Base-by-base conservation (phyloP, 352 stramenopile genomes). In the Globisporangium acanthophoron region DNA sequence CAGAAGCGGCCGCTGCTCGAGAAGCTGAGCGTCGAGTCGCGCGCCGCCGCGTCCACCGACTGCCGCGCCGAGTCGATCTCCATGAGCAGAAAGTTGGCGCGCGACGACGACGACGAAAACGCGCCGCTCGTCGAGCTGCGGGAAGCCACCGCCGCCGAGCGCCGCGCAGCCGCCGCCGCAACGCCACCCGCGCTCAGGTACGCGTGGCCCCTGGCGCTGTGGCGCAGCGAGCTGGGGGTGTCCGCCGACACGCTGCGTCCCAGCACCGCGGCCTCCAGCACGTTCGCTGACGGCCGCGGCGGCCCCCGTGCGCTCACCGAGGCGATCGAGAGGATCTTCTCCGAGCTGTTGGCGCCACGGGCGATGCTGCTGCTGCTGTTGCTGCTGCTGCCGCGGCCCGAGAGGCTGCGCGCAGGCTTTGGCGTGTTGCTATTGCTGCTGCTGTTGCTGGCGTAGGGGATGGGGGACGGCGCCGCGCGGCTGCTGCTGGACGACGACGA, bases 1-100 rank as follows among this genome's bases (percentile, higher is more conserved):
- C 75, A 78, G 24, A 65, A 70, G 67, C 74, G 66, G 53, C 76
- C 71, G 40, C 63, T 85, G 20, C 71, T 68, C 12, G 61, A 59
- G 18, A 56, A 54, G 52, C 46, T 43, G 9, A 35, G 52, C 3
- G 62, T 61, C n/a, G 62, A 67, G 29, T 86, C 62, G 11, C 56
- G 61, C 66, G 47, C 66, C 67, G 52, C 74, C 56, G 51, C 41
- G 46, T 80, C 69, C 24, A 80, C 59, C 2, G 73, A 76, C 59
- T 69, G 69, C 18, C 71, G 64, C 6, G 73, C 65, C 31, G 71
- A 50, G 51, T 83, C 73, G 18, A 84, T 76, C 40, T 84, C 76
- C 64, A 73, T 78, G 73, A 82, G 78, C 3, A 84, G 54, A 41
- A 81, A 73, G 54, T 67, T 83, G 5, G 72, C 41, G 3, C 41